These are phyloP conservation scores for Barnettozyma wickerhamii DNA, from an alignment of 805 yeast genomes.

Conservation along the genomic window DNA sequence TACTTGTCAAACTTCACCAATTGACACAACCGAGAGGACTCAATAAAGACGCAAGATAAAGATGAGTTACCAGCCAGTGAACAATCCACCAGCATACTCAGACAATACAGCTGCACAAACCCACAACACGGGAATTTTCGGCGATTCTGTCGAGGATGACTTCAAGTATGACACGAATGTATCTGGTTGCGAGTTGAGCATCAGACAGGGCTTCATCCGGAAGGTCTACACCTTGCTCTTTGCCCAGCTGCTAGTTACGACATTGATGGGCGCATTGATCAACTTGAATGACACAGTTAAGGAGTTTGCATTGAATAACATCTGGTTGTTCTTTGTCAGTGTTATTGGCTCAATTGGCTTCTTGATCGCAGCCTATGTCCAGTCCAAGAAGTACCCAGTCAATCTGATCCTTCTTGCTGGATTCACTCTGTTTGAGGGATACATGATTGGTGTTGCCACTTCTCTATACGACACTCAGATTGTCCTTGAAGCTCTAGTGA, in stretches of 20 bases:
- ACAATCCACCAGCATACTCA: constrained; percentile 25
- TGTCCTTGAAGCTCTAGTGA: constrained; percentile 64
- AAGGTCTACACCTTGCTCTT: constrained; percentile 73
- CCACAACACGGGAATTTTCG: constrained; percentile 4
- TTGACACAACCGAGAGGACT: too few species aligned
- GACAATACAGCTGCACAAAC: constrained; percentile 12
- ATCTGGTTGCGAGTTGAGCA: constrained; percentile 68
- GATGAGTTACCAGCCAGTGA: constrained; percentile 24
- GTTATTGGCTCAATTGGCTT: constrained; percentile 57
- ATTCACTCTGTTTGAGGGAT: constrained; percentile 74
- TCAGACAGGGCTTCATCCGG: constrained; percentile 71
- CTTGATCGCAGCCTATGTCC: constrained; percentile 57
- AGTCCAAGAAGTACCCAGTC: constrained; percentile 65
- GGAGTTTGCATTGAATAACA: constrained; percentile 52
- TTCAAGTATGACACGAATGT: constrained; percentile 79
- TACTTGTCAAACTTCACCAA: too few species aligned
- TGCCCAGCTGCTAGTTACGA: constrained; percentile 59
- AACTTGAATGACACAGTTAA: constrained; percentile 40
- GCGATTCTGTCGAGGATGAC: constrained; percentile 52
- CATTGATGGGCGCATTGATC: constrained; percentile 50
- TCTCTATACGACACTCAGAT: constrained; percentile 57
- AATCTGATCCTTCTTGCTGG: constrained; percentile 56
- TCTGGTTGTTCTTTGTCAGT: constrained; percentile 56
- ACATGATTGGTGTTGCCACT: constrained; percentile 63
- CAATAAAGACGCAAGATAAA: background rate